Conservation (phyloP, 2,329 filamentous ascomycete species). For the Botrytis fabae region DNA sequence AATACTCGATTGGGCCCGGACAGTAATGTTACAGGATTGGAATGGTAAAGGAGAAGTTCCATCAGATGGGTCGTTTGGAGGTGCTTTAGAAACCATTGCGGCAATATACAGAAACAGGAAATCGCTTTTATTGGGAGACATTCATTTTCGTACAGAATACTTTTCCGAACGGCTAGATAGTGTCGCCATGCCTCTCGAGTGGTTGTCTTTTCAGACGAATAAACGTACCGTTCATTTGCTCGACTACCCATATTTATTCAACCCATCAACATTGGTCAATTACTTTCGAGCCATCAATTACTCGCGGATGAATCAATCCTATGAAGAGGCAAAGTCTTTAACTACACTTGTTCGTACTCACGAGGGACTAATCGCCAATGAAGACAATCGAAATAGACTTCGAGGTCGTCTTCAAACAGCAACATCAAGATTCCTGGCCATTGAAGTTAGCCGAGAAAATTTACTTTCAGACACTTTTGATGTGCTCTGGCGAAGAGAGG, state of each 20-base stretch:
- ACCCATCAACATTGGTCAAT: slow-evolving; percentile 67
- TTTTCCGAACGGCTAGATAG: slow-evolving; percentile 75
- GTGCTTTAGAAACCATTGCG: slow-evolving; percentile 72
- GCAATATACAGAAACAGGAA: slow-evolving; percentile 67
- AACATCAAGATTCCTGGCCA: slow-evolving; percentile 68
- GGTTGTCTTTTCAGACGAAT: slow-evolving; percentile 61
- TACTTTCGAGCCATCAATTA: slow-evolving; percentile 91
- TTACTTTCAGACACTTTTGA: slow-evolving; percentile 76
- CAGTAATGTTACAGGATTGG: slow-evolving; percentile 78
- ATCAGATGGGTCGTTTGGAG: slow-evolving; percentile 70
- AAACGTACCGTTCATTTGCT: slow-evolving; percentile 71
- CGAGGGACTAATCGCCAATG: slow-evolving; percentile 55
- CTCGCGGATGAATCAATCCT: slow-evolving; percentile 77
- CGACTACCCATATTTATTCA: slow-evolving; percentile 79
- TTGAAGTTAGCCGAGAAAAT: slow-evolving; percentile 66
- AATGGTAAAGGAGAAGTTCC: slow-evolving; percentile 70
- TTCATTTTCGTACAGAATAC: slow-evolving; percentile 73
- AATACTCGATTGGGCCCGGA: slow-evolving; percentile 70
- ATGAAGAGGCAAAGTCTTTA: slow-evolving; percentile 65
- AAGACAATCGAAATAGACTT: slow-evolving; percentile 61
- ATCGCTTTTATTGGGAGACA: slow-evolving; percentile 62
- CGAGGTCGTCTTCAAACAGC: slow-evolving; percentile 64
- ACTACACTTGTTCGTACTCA: slow-evolving; percentile 56
- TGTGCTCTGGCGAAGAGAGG: slow-evolving; percentile 85
- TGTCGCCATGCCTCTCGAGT: slow-evolving; percentile 72